Conservation (phyloP, 176 grass and related monocot genomes). For the Aegilops bicornis region DNA sequence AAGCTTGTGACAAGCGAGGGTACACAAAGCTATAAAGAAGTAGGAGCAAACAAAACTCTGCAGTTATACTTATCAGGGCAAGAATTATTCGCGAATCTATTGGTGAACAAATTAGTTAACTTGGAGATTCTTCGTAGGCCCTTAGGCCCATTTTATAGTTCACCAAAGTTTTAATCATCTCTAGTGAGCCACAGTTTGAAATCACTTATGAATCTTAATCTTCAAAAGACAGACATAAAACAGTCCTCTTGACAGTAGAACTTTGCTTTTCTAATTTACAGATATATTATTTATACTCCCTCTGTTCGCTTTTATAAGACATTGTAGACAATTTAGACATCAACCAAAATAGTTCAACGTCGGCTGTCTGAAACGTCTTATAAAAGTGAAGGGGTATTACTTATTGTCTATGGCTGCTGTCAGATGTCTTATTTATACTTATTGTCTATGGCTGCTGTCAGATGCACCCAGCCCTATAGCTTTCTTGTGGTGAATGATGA, state of each 20-base stretch:
- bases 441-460: background rate
- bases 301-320: too few relatives aligned
- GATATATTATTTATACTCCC: background rate
- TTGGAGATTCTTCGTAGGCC: too few relatives aligned
- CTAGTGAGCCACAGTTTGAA: background rate
- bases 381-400: background rate
- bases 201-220: background rate
- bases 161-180: background rate
- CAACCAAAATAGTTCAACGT: too few relatives aligned
- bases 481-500: slow-evolving; percentile 1
- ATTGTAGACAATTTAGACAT: too few relatives aligned
- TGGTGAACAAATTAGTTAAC: background rate
- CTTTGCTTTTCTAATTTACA: background rate
- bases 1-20: background rate
- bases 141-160: background rate
- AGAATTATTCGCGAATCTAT: background rate
- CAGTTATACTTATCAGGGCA: background rate
- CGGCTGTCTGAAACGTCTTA: background rate
- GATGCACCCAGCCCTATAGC: background rate
- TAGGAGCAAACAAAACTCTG: background rate
- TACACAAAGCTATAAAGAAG: background rate
- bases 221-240: background rate
- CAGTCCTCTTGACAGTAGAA: background rate
- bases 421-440: background rate
- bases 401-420: background rate